phyloP scores from a whole-genome alignment of 2,329 filamentous ascomycete species.

The Sarocladium kiliense region DNA sequence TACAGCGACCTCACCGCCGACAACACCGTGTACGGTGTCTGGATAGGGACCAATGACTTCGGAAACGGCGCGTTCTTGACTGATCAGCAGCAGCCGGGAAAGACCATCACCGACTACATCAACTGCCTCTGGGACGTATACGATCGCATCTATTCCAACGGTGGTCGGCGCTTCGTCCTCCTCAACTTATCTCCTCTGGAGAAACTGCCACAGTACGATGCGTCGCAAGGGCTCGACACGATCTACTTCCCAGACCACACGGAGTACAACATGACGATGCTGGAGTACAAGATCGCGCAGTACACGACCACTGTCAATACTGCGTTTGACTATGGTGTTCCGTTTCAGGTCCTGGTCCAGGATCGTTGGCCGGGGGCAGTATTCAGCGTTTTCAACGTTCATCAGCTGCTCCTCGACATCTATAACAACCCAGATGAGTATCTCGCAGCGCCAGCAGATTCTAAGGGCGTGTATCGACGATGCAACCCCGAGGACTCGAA shows the following conservation, averaged over 20 bases:
- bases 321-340: conserved; percentile 43
- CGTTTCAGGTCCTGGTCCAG: conserved; percentile 37
- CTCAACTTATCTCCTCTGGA: conserved; percentile 66
- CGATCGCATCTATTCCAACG: conserved; percentile 57
- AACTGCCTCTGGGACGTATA: conserved; percentile 63
- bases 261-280: conserved; percentile 41
- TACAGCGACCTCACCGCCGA: conserved; percentile 23
- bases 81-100: conserved; percentile 54
- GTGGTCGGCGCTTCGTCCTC: conserved; percentile 66
- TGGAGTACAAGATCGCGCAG: conserved; percentile 37
- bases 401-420: conserved; percentile 61
- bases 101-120: conserved; percentile 59
- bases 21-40: conserved; percentile 68
- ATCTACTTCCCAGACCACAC: conserved; percentile 41
- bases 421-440: conserved; percentile 55
- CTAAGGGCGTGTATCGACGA: conserved; percentile 50
- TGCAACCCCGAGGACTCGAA: conserved; percentile 33
- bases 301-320: conserved; percentile 46
- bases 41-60: conserved; percentile 80
- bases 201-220: conserved; percentile 59
- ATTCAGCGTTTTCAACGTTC: conserved; percentile 63
- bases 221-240: neutral
- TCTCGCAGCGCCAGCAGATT: conserved; percentile 58
- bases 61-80: conserved; percentile 61
- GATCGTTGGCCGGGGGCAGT: conserved; percentile 51